Base-by-base conservation (phyloP, 2,329 filamentous ascomycete genomes). In the Conoideocrella luteorostrata region DNA sequence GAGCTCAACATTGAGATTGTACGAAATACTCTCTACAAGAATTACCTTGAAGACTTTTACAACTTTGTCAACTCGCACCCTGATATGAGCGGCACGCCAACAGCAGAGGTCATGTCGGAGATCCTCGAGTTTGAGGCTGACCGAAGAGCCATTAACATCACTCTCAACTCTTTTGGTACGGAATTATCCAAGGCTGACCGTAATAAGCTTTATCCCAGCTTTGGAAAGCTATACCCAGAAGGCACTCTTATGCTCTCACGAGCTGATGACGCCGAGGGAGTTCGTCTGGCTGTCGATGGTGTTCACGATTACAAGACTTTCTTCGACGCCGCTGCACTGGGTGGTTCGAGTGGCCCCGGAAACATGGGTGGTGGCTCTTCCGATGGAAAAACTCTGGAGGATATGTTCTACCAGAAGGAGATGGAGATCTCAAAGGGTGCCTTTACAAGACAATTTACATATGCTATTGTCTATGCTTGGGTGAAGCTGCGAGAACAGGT, bases 1-100 rank as follows among this genome's bases (percentile, higher is more conserved):
- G 94, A 98, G 72, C 75, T 98, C 59, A 98, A 98, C 71, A 98
- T 98, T 57, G 93, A 98, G 70, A 98, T 98, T 65, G 87, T 98
- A 46, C 85, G 94, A 51, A 98, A 98, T 69, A 98, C 90, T 1
- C 75, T 98, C 28, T 98, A 97, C 76, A 98, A 98, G 78, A 97
- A 97, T 74, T 98, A 98, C 63, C 78, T 98, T 7, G 93, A 98
- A 64, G 93, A 97, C 63, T 98, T 98, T 66, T 81, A 97, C 71
- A 78, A 86, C 52, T 98, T 96, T 64, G 86, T 97, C 67, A 95
- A 91, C 68, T 86, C 83, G 9, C 80, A 95, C 59, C 74, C 89
- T 0, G 91, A 95, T 33, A 85, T 97, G 69, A 75, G 78, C 29
- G 87, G 88, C 29, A 94, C 90, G 6, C 89, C 93, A 1, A 98